phyloP scores from a whole-genome alignment of 352 stramenopile species.

The Globisporangium perplexum region DNA sequence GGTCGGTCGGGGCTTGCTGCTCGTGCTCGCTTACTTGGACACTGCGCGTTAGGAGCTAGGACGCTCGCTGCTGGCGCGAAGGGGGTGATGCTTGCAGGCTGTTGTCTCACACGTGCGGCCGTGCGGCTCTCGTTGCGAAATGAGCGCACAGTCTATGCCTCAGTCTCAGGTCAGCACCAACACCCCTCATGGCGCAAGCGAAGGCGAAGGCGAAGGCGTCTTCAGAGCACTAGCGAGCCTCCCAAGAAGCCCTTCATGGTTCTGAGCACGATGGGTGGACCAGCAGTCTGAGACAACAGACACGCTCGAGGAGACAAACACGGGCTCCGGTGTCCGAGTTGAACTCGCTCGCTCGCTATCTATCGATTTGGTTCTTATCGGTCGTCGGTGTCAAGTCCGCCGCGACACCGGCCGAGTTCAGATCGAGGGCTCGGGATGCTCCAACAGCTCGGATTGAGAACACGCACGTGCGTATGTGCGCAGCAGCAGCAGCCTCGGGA shows the following conservation, averaged over 20 bases:
- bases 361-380: too few species aligned
- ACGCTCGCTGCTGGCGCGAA: background rate
- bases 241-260: too few species aligned
- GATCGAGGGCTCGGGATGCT: too few species aligned
- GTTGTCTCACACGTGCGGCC: slow-evolving; percentile 2
- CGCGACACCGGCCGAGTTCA: too few species aligned
- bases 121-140: slow-evolving; percentile 1
- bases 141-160: background rate
- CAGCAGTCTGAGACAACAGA: background rate
- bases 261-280: background rate
- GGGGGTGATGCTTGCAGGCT: background rate
- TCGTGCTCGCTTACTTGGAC: background rate
- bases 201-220: background rate
- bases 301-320: background rate
- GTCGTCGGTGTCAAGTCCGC: too few species aligned
- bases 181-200: background rate
- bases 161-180: background rate
- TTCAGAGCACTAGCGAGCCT: background rate
- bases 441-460: too few species aligned
- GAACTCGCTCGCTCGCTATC: too few species aligned
- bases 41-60: background rate
- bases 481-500: too few species aligned
- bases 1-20: background rate
- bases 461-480: too few species aligned
- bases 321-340: background rate